Evolutionary conservation across 1,284 basidiomycete genomes (phyloP).

Genomic region (Marasmius tenuissimus): DNA sequence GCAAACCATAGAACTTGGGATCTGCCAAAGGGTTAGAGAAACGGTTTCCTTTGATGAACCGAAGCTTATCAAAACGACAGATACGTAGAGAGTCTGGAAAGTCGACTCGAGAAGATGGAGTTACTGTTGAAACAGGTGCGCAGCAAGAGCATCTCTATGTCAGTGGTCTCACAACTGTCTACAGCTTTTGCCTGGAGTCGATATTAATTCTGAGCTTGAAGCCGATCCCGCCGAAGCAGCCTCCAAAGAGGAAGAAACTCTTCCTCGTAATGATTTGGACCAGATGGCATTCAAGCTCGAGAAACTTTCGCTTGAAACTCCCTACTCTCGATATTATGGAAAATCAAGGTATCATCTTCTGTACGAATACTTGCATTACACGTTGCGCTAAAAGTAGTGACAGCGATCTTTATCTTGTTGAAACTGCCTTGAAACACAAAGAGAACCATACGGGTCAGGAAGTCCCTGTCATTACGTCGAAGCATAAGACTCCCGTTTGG

Average conservation of each 20-base stretch:
- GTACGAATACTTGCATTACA: not conserved
- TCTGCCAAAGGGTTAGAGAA: conserved; percentile 35
- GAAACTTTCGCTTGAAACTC: conserved; percentile 32
- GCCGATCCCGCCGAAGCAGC: conserved; percentile 18
- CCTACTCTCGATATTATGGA: conserved; percentile 37
- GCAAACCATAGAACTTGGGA: conserved; percentile 31
- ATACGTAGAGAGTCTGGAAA: conserved; percentile 74
- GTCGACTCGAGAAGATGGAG: conserved; percentile 72
- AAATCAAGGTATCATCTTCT: conserved; percentile 33
- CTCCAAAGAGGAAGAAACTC: conserved; percentile 16
- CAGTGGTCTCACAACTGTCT: not conserved
- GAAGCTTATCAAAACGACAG: conserved; percentile 26
- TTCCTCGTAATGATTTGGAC: conserved; percentile 27
- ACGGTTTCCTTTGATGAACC: too few relatives aligned
- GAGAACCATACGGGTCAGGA: conserved; percentile 32
- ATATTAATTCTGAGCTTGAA: conserved; percentile 35
- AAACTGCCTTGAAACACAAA: conserved; percentile 39
- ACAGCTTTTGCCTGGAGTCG: conserved; percentile 36
- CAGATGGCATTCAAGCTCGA: conserved; percentile 26
- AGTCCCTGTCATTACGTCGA: not conserved
- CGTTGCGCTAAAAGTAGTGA: not conserved
- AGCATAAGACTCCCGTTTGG: conserved; percentile 30
- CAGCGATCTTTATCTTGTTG: conserved; percentile 40
- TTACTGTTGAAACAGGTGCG: conserved; percentile 58
- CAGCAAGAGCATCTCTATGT: conserved; percentile 8